Percentiles rank a stretch among this genome's conserved stretches.
Evolutionary conservation across 805 yeast genomes (phyloP).

Genomic region (Starmerella etchellsii): DNA sequence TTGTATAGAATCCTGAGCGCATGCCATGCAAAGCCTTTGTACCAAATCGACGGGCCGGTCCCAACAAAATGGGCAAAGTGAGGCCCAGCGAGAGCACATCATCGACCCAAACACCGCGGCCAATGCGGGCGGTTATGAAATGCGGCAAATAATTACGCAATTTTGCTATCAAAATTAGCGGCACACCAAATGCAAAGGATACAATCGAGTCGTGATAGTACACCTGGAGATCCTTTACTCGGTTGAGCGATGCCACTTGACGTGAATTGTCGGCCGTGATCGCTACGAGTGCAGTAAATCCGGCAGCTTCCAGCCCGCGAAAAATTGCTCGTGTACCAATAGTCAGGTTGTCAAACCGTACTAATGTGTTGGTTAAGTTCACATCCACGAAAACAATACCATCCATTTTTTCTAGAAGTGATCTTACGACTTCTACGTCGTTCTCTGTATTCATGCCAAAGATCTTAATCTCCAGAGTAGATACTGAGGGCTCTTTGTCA

Average conservation of each 20-base stretch:
- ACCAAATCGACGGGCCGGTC: constrained; percentile 57
- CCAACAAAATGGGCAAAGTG: constrained; percentile 48
- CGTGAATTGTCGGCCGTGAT: constrained; percentile 43
- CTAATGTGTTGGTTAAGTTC: constrained; percentile 36
- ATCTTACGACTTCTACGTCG: constrained; percentile 40
- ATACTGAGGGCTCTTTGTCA: neutral
- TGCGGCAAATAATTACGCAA: constrained; percentile 27
- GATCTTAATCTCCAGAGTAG: constrained; percentile 28
- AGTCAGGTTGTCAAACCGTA: constrained; percentile 38
- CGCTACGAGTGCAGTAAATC: constrained; percentile 41
- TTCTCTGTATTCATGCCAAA: constrained; percentile 53
- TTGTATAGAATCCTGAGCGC: constrained; percentile 59
- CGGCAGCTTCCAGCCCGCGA: constrained; percentile 37
- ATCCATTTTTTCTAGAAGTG: constrained; percentile 31
- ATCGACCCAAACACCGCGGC: constrained; percentile 54
- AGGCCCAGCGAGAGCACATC: constrained; percentile 47
- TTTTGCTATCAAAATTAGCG: constrained; percentile 40
- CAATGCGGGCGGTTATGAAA: constrained; percentile 29
- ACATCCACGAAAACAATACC: constrained; percentile 43
- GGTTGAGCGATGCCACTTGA: constrained; percentile 57
- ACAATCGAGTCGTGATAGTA: constrained; percentile 52
- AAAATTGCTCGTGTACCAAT: constrained; percentile 53
- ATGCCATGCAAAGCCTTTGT: constrained; percentile 52
- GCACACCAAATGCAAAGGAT: constrained; percentile 46
- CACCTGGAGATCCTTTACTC: constrained; percentile 54